Evolutionary conservation across 306 rosid genomes (phyloP).

Genomic region (Citrullus mucosospermus): DNA sequence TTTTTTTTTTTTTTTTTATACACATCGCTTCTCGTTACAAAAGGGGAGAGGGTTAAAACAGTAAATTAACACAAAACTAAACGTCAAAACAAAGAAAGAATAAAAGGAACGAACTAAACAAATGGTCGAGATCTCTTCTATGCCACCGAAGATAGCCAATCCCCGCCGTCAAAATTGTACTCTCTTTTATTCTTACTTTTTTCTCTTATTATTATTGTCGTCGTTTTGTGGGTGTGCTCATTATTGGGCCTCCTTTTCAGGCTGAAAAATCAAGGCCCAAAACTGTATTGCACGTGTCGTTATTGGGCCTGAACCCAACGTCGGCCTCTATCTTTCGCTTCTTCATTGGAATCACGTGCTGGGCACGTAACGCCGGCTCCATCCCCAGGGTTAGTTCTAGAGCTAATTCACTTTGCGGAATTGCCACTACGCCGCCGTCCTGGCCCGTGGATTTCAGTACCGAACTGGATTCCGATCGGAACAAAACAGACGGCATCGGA

Average conservation of each 20-base stretch:
- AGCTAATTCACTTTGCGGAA: conserved; percentile 27
- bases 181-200: not conserved
- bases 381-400: conserved; percentile 71
- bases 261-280: conserved; percentile 34
- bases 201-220: not conserved
- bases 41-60: conserved; percentile 1
- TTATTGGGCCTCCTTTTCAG: conserved; percentile 9
- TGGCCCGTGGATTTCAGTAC: not conserved
- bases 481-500: conserved; percentile 23
- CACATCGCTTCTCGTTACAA: conserved; percentile 1
- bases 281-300: conserved; percentile 27
- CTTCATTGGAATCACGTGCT: conserved; percentile 63
- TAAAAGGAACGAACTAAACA: not conserved
- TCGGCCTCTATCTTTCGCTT: conserved; percentile 43
- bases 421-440: not conserved
- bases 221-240: not conserved
- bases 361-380: conserved; percentile 36
- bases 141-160: conserved; percentile 13
- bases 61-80: not conserved
- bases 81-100: not conserved
- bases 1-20: not conserved
- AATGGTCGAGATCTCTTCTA: conserved; percentile 31
- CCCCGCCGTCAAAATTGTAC: conserved; percentile 41
- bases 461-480: conserved; percentile 41
- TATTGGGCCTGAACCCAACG: not conserved